Conservation (phyloP, 805 yeast species). For the Yarrowia porcina region DNA sequence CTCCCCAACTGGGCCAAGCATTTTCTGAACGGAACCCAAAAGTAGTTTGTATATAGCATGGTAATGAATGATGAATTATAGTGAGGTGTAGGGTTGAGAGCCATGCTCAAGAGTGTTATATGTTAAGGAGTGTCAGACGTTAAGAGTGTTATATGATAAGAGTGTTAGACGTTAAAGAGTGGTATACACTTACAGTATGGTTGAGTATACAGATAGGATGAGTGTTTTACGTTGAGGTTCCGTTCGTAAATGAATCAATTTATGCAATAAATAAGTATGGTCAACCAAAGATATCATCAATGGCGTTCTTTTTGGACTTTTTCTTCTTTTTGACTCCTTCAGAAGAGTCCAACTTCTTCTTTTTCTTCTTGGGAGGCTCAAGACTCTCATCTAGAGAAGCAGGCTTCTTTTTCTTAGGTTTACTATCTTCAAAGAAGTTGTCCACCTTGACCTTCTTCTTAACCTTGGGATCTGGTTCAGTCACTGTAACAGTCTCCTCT, state of each 20-base stretch:
- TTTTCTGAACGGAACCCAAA: constrained; percentile 37
- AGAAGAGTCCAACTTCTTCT: constrained; percentile 28
- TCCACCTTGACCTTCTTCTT: constrained; percentile 5
- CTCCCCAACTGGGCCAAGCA: constrained; percentile 86
- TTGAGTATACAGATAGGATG: too few species aligned
- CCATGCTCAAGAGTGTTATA: not conserved
- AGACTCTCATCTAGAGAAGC: constrained; percentile 2
- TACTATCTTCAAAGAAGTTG: constrained; percentile 22
- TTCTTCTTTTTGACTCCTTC: constrained; percentile 40
- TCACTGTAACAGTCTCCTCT: not conserved
- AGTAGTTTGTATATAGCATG: not conserved
- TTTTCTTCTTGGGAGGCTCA: constrained; percentile 28
- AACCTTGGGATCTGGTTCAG: not conserved
- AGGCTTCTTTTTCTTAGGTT: constrained; percentile 24
- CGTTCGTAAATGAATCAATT: too few species aligned
- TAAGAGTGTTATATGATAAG: too few species aligned
- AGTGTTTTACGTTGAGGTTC: too few species aligned
- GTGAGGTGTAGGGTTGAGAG: too few species aligned
- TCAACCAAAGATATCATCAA: constrained; percentile 73
- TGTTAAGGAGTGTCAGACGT: too few species aligned
- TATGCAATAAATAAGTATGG: not conserved
- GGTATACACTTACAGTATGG: too few species aligned
- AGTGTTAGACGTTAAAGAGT: too few species aligned
- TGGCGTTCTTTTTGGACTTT: constrained; percentile 52
- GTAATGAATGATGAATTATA: not conserved